Evolutionary conservation across 2,329 filamentous ascomycete genomes (phyloP).

Genomic region (Xylaria sp.): DNA sequence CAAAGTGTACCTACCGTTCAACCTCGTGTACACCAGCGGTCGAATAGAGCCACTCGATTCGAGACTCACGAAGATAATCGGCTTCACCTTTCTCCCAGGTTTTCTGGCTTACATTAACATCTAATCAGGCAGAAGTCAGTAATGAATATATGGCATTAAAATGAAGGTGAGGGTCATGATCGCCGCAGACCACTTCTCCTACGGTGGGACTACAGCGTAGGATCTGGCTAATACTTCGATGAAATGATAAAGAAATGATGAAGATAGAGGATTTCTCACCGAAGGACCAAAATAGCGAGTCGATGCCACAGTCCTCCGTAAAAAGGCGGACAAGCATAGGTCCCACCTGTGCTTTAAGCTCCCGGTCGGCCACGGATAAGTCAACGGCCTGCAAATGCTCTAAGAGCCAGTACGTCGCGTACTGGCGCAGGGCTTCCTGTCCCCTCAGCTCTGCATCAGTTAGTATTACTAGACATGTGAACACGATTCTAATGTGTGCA

Average conservation of each 20-base stretch:
- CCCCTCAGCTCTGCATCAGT: slow-evolving; percentile 42
- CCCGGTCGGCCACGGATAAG: slow-evolving; percentile 44
- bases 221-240: not conserved
- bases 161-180: too few relatives aligned
- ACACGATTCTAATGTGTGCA: slow-evolving; percentile 45
- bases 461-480: slow-evolving; percentile 45
- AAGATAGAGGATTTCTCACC: slow-evolving; percentile 24
- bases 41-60: slow-evolving; percentile 48
- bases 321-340: slow-evolving; percentile 46
- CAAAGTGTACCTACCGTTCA: slow-evolving; percentile 33
- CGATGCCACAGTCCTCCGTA: slow-evolving; percentile 45
- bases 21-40: slow-evolving; percentile 42
- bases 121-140: slow-evolving; percentile 21
- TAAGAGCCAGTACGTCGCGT: slow-evolving; percentile 45
- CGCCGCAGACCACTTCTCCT: not conserved
- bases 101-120: slow-evolving; percentile 41
- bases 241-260: not conserved
- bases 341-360: slow-evolving; percentile 46
- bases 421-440: slow-evolving; percentile 40
- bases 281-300: slow-evolving; percentile 47
- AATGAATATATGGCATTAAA: not conserved
- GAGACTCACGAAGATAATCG: slow-evolving; percentile 34
- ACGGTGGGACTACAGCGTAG: not conserved
- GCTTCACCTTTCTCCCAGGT: slow-evolving; percentile 46
- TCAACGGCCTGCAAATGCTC: slow-evolving; percentile 46